phyloP scores from a whole-genome alignment of 805 yeast species.

The Candida parachauliodes region DNA sequence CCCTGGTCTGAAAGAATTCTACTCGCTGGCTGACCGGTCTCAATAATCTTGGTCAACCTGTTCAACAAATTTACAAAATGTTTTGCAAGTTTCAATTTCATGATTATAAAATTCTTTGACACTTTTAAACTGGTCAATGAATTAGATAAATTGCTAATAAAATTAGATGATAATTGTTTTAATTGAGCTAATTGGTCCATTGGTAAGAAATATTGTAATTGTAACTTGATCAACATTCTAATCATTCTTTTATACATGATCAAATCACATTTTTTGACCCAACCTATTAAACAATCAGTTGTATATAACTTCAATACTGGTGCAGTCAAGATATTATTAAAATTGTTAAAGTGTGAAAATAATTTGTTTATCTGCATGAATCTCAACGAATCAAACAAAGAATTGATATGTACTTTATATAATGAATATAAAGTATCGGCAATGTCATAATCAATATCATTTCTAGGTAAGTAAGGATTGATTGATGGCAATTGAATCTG shows the following conservation, averaged over 20 bases:
- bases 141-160: conserved; percentile 43
- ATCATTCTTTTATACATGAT: conserved; percentile 54
- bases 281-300: conserved; percentile 45
- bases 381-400: conserved; percentile 62
- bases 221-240: conserved; percentile 59
- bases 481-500: conserved; percentile 34
- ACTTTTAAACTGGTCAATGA: conserved; percentile 35
- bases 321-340: conserved; percentile 52
- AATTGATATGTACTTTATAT: conserved; percentile 61
- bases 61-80: conserved; percentile 51
- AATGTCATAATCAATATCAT: conserved; percentile 49
- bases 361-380: conserved; percentile 64
- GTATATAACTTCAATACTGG: conserved; percentile 60
- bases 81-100: conserved; percentile 52
- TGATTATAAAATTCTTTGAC: conserved; percentile 47
- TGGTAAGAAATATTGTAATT: conserved; percentile 53
- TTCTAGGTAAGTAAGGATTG: conserved; percentile 38
- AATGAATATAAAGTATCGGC: conserved; percentile 59
- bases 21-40: conserved; percentile 49
- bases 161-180: conserved; percentile 48
- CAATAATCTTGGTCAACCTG: conserved; percentile 51
- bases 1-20: conserved; percentile 39
- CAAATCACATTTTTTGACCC: conserved; percentile 69
- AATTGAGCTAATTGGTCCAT: conserved; percentile 51
- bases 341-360: conserved; percentile 49